Evolutionary conservation across 2,329 filamentous ascomycete species (phyloP), one percentile per base, ranked within the genome.

Genomic region (Mycosphaerelloides madeirae): DNA sequence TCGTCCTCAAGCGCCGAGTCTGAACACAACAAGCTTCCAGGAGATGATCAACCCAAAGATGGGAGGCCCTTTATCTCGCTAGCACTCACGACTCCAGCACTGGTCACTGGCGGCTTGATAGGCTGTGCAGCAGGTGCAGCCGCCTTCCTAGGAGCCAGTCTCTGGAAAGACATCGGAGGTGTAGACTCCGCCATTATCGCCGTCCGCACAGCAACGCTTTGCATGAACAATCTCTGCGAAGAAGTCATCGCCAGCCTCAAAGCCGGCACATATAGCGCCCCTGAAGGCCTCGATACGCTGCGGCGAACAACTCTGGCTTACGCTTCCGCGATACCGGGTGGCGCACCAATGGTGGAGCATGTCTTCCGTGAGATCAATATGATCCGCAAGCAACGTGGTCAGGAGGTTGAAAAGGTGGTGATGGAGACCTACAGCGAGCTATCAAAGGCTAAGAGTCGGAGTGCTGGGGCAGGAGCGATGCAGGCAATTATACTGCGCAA

Each of bases 221-320:
- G 55, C 25, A 32, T 61, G 16, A 53, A 61, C 50, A 60, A 60
- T 38, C 32, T 62, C 6, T 51, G 53, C 22, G 58, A 60, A 13
- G 58, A 61, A 15, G 32, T 57, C 11, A 57, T 60, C 29, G 44
- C 52, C 6, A 59, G 56, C 28, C 43, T 60, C 16, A 55, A 56
- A 36, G 50, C 57, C 2, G 59, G 58, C 3, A 62, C 57, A 1
- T 61, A 61, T 39, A 60, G 50, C 46, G 52, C 52, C 1, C 52
- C 55, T 15, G 59, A 62, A 48, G 58, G 58, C 6, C 48, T 62
- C 7, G 59, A 62, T 38, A 52, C 60, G 31, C 54, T 61, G 8
- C 46, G 57, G 20, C 55, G 59, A 3, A 60, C 57, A 3, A 56
- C 55, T 4, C 40, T 61, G n/a, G 56, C 54, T 4, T 62, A 62